Base-by-base conservation (phyloP, 2,329 filamentous ascomycete genomes). In the Calonectria leucothoes region DNA sequence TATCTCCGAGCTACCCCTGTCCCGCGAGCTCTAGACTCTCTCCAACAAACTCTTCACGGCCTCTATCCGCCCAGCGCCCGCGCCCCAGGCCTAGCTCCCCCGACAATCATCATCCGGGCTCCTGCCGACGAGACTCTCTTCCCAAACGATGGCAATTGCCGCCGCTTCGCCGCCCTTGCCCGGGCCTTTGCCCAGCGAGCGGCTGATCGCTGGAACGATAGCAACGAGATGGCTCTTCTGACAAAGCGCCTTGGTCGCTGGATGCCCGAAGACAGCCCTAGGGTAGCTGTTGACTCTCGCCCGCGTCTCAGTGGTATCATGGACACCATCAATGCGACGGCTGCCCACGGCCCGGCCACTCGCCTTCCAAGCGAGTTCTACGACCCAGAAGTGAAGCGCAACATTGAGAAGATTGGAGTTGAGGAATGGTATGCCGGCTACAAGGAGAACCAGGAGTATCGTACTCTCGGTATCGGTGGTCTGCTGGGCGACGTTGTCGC, bases 341-440 rank as follows among this genome's bases (percentile, higher is more conserved):
- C 94, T 15, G 96, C 96, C 3, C 97, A 98, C 82, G 83, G 83
- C 25, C 91, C 94, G 0, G 90, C 90, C 14, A 98, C 96, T 0
- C 92, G 89, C 57, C 89, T 98, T 3, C 97, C 97, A 0, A 87
- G 89, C 12, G 94, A 95, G 75, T 98, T 99, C 84, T 98, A 98
- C 84, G 95, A 98, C 81, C 82, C 89, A 23, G 93, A 93, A 81
- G 91, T 90, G 5, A 89, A 91, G 64, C 88, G 88, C 4, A 93
- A 95, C 74, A 91, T 97, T 71, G 87, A 93, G 71, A 94, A 92
- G 82, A 93, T 98, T 72, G 92, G 90, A 33, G 92, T 96, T 0
- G 96, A 99, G 80, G 97, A 98, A 85, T 98, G 97, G 97, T 98
- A 94, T 83, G 87, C 91, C 25, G 96, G 97, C 3, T 98, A 97